A percentile compares a stretch with the other conserved stretches of the same genome.
Evolutionary conservation across 2,329 filamentous ascomycete genomes (phyloP).

Genomic region (Epichloe gansuensis): DNA sequence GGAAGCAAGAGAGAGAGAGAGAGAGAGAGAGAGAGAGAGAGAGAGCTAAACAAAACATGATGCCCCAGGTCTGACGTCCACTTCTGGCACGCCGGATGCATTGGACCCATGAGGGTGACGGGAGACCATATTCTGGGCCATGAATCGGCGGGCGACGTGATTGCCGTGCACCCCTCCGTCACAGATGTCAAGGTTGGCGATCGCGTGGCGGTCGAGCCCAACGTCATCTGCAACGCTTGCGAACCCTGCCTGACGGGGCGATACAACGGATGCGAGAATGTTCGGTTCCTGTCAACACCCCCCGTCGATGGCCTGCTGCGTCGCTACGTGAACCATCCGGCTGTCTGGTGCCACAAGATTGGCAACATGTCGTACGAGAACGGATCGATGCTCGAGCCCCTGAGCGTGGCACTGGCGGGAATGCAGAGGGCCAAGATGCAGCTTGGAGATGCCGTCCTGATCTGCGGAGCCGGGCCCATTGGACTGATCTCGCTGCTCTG

Average conservation of each 20-base stretch:
- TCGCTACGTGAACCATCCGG: constrained; percentile 89
- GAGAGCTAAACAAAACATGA: not conserved
- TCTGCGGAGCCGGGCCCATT: constrained; percentile 90
- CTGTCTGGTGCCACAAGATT: constrained; percentile 93
- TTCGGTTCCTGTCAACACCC: constrained; percentile 86
- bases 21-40: too few relatives aligned
- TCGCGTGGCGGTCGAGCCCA: constrained; percentile 86
- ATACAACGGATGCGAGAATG: constrained; percentile 86
- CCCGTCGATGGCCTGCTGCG: constrained; percentile 77
- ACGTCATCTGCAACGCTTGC: constrained; percentile 82
- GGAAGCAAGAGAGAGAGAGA: too few relatives aligned
- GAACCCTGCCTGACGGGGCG: constrained; percentile 83
- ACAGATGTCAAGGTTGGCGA: constrained; percentile 69
- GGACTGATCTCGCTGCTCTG: constrained; percentile 81
- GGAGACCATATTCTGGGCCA: constrained; percentile 87
- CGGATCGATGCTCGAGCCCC: constrained; percentile 78
- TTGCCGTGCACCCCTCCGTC: constrained; percentile 73
- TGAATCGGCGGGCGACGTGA: constrained; percentile 75
- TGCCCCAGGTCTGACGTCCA: constrained; percentile 70
- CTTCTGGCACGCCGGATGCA: constrained; percentile 93
- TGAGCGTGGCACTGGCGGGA: constrained; percentile 78
- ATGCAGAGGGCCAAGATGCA: constrained; percentile 70
- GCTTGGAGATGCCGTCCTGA: constrained; percentile 74
- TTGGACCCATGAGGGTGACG: constrained; percentile 88
- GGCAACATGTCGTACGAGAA: constrained; percentile 85